These are phyloP conservation scores for Fusarium udum DNA, from an alignment of 2,329 filamentous ascomycete genomes.

Conservation along the genomic window DNA sequence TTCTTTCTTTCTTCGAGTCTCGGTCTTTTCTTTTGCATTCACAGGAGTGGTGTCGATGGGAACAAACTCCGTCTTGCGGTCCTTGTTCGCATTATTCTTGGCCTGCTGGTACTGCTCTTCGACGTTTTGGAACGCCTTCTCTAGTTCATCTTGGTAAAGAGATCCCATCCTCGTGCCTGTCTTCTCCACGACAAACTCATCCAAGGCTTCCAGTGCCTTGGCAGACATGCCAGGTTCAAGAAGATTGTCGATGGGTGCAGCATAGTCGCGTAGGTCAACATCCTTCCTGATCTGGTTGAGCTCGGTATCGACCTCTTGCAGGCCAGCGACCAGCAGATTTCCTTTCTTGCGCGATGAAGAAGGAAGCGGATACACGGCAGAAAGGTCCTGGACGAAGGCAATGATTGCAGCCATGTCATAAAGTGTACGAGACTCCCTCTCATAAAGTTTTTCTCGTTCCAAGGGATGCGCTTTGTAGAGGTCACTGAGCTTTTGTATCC, in stretches of 20 bases:
- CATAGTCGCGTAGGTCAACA: slow-evolving; percentile 53
- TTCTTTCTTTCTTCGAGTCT: slow-evolving; percentile 52
- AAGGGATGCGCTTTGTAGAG: slow-evolving; percentile 48
- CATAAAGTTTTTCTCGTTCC: slow-evolving; percentile 48
- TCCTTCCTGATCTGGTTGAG: slow-evolving; percentile 50
- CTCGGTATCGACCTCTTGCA: slow-evolving; percentile 49
- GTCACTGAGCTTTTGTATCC: slow-evolving; percentile 53
- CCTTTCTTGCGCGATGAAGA: slow-evolving; percentile 52
- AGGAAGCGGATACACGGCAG: slow-evolving; percentile 48
- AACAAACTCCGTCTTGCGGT: slow-evolving; percentile 6
- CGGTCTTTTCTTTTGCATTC: slow-evolving; percentile 38
- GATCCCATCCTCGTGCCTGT: slow-evolving; percentile 53
- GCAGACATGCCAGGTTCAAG: slow-evolving; percentile 51
- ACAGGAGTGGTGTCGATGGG: slow-evolving; percentile 29
- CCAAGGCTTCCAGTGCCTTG: slow-evolving; percentile 48
- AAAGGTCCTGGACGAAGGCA: slow-evolving; percentile 53
- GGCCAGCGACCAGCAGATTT: slow-evolving; percentile 48
- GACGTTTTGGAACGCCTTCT: slow-evolving; percentile 50
- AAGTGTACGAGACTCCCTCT: slow-evolving; percentile 49
- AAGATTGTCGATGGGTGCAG: slow-evolving; percentile 54
- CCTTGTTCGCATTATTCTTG: slow-evolving; percentile 37
- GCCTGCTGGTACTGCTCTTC: slow-evolving; percentile 41
- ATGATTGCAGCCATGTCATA: slow-evolving; percentile 51
- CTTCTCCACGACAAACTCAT: slow-evolving; percentile 51
- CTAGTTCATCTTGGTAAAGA: slow-evolving; percentile 55